Percentiles rank a stretch among this genome's conserved stretches.
phyloP scores from a whole-genome alignment of 1,284 basidiomycete genomes.

The Erythrobasidium hasegawianum region DNA sequence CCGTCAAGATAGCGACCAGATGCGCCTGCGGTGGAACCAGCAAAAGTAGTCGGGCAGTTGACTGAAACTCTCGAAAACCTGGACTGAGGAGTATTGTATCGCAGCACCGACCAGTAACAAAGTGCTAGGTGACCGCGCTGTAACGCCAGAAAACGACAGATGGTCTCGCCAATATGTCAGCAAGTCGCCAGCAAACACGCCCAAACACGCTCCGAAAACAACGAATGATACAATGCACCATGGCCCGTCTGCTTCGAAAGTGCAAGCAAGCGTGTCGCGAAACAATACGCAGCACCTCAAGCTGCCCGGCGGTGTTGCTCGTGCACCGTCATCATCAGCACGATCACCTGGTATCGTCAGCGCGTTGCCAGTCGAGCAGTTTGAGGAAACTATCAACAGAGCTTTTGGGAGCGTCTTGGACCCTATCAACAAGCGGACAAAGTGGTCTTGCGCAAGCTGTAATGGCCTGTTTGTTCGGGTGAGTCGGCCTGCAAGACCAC shows the following conservation, averaged over 20 bases:
- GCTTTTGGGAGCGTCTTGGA: slow-evolving; percentile 31
- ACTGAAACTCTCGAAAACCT: no score
- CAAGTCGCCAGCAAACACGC: slow-evolving; percentile 20
- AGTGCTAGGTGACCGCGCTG: slow-evolving; percentile 23
- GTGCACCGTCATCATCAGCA: background rate
- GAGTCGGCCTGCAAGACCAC: background rate
- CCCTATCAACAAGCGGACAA: slow-evolving; percentile 9
- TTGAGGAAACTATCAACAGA: slow-evolving; percentile 31
- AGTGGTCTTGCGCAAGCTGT: slow-evolving; percentile 26
- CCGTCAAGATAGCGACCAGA: slow-evolving; percentile 2
- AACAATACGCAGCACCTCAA: slow-evolving; percentile 20
- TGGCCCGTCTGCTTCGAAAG: background rate
- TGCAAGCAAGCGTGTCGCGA: background rate
- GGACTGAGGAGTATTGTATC: background rate
- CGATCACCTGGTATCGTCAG: background rate
- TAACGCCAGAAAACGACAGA: slow-evolving; percentile 25
- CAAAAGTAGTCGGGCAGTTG: no score
- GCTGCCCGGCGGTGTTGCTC: slow-evolving; percentile 4
- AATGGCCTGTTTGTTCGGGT: slow-evolving; percentile 16
- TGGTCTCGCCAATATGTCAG: slow-evolving; percentile 21
- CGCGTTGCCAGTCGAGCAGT: slow-evolving; percentile 8
- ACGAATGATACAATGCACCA: background rate
- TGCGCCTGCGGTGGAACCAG: slow-evolving; percentile 19
- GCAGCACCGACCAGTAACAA: slow-evolving; percentile 22
- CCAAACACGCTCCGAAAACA: background rate